These are phyloP conservation scores for Panicum miliaceum DNA, from an alignment of 176 grass and related monocot species.

Conservation along the genomic window DNA sequence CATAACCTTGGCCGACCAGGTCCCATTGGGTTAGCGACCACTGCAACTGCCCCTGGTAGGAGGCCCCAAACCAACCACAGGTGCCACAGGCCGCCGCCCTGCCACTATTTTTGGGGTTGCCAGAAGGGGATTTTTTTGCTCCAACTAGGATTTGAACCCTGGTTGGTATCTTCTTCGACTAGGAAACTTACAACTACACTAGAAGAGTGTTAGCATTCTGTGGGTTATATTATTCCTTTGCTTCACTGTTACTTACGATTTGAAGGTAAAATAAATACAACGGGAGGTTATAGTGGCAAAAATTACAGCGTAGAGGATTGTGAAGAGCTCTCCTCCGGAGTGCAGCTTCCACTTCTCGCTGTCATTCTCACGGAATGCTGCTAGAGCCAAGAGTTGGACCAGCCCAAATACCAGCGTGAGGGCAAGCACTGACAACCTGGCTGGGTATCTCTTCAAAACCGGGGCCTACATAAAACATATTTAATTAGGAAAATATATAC, in stretches of 20 bases:
- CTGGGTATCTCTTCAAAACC: conserved; percentile 69
- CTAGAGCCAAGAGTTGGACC: conserved; percentile 61
- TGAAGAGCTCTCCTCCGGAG: conserved; percentile 67
- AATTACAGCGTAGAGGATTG: conserved; percentile 76
- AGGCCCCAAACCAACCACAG: too few species aligned
- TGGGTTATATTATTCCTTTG: not conserved
- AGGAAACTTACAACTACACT: too few species aligned
- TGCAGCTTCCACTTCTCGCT: conserved; percentile 64
- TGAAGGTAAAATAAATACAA: too few species aligned
- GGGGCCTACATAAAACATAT: conserved; percentile 48
- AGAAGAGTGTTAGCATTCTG: too few species aligned
- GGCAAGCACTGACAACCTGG: conserved; percentile 60
- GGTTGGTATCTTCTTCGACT: too few species aligned
- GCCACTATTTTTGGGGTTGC: too few species aligned
- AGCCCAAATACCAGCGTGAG: conserved; percentile 58
- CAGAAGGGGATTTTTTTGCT: too few species aligned
- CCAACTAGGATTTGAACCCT: too few species aligned
- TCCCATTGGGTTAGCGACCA: too few species aligned
- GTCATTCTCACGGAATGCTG: conserved; percentile 57
- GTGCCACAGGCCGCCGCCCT: too few species aligned
- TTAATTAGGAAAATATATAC: conserved; percentile 18
- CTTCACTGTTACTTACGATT: not conserved
- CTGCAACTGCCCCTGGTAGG: too few species aligned
- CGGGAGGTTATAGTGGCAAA: not conserved
- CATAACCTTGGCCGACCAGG: too few species aligned